Evolutionary conservation across 2,329 filamentous ascomycete genomes (phyloP).

Genomic region (Microascus cirrosus): DNA sequence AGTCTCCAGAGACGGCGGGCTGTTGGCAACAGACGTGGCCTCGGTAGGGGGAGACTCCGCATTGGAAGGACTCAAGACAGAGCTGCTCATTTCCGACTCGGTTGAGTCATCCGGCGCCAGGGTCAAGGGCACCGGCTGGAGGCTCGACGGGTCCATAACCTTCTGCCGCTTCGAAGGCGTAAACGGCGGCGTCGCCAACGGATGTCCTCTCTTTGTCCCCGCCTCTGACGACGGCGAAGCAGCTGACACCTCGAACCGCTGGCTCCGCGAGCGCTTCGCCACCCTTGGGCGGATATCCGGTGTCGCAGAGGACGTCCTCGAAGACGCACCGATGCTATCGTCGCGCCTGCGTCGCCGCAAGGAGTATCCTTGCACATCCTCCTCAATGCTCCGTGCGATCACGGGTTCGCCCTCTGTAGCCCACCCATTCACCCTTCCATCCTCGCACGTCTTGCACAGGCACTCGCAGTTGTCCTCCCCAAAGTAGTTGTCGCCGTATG

Average conservation of each 20-base stretch:
- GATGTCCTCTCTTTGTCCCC: constrained; percentile 24
- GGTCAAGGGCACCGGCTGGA: constrained; percentile 10
- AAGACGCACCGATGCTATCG: constrained; percentile 35
- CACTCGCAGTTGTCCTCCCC: constrained; percentile 92
- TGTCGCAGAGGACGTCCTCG: constrained; percentile 45
- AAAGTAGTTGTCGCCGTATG: constrained; percentile 93
- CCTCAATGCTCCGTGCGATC: constrained; percentile 42
- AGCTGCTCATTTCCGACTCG: not conserved
- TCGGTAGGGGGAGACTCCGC: constrained; percentile 25
- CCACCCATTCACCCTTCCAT: constrained; percentile 71
- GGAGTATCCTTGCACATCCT: constrained; percentile 40
- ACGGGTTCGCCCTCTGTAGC: constrained; percentile 33
- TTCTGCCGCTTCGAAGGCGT: constrained; percentile 43
- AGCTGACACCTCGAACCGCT: constrained; percentile 17
- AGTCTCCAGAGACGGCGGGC: not conserved
- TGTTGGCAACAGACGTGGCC: constrained; percentile 33
- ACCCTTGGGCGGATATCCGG: constrained; percentile 43
- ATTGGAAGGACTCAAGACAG: constrained; percentile 5
- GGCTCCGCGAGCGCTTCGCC: constrained; percentile 24
- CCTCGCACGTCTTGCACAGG: constrained; percentile 80
- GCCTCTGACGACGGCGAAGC: constrained; percentile 18
- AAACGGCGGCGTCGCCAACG: constrained; percentile 39
- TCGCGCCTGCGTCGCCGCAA: constrained; percentile 42
- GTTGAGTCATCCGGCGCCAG: constrained; percentile 5
- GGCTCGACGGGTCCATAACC: constrained; percentile 9